A percentile compares a stretch with the other conserved stretches of the same genome.
These are phyloP conservation scores for Epichloe sp. DNA, from an alignment of 2,329 filamentous ascomycete species.

Conservation along the genomic window DNA sequence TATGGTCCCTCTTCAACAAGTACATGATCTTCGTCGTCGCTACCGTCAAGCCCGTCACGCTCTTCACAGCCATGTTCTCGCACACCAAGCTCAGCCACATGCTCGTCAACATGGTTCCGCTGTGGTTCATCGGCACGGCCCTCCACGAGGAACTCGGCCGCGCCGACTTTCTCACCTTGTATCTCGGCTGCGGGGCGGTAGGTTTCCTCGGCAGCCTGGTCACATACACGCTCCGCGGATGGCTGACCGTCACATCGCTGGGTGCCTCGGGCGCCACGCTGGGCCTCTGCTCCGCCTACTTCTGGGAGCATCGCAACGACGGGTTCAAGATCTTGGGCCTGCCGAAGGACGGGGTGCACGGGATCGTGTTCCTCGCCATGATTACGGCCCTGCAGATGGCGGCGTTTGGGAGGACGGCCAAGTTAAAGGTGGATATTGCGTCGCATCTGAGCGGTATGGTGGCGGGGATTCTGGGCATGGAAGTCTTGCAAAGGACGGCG, in stretches of 20 bases:
- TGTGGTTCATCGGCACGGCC: slow-evolving; percentile 53
- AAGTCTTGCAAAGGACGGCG: slow-evolving; percentile 16
- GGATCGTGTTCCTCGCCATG: slow-evolving; percentile 39
- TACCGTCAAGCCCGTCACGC: slow-evolving; percentile 46
- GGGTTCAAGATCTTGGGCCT: slow-evolving; percentile 44
- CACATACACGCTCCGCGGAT: slow-evolving; percentile 31
- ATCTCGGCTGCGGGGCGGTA: slow-evolving; percentile 42
- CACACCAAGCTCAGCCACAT: slow-evolving; percentile 53
- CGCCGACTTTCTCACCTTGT: slow-evolving; percentile 55
- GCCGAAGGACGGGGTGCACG: slow-evolving; percentile 43
- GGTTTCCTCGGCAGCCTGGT: slow-evolving; percentile 47
- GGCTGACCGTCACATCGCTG: slow-evolving; percentile 38
- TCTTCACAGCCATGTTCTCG: slow-evolving; percentile 55
- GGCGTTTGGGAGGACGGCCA: slow-evolving; percentile 28
- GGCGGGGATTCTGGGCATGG: slow-evolving; percentile 30
- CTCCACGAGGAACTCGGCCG: slow-evolving; percentile 60
- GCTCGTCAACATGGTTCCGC: slow-evolving; percentile 47
- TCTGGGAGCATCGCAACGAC: slow-evolving; percentile 44
- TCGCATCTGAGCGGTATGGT: slow-evolving; percentile 41
- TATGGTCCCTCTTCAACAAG: slow-evolving; percentile 54
- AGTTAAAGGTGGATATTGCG: slow-evolving; percentile 33
- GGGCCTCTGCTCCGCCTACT: slow-evolving; percentile 48
- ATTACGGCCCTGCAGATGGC: slow-evolving; percentile 37
- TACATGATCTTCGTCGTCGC: slow-evolving; percentile 54
- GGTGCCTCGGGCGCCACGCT: slow-evolving; percentile 56